A percentile compares a stretch with the other conserved stretches of the same genome.
Evolutionary conservation across 2,329 filamentous ascomycete genomes (phyloP).

Genomic region (Cordyceps cicadae): DNA sequence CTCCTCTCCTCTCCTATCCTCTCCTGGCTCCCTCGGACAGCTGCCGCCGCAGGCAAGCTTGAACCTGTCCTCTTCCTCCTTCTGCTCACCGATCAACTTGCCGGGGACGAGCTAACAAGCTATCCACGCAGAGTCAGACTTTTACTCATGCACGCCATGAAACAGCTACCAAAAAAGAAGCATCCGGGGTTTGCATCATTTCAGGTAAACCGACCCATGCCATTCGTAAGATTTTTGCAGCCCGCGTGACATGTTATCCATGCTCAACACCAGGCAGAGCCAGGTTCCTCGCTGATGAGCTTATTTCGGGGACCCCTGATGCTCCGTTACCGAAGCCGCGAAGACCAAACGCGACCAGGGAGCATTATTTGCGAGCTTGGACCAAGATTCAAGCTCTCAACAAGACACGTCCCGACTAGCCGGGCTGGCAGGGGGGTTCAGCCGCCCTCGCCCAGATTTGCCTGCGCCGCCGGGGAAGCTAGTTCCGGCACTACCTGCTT

Average conservation of each 20-base stretch:
- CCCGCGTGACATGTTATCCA: conserved; percentile 6
- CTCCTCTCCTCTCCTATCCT: background rate
- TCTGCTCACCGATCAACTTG: background rate
- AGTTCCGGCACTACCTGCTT: conserved; percentile 6
- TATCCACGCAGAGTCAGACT: background rate
- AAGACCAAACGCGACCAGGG: background rate
- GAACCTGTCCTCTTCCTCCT: background rate
- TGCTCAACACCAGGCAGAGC: conserved; percentile 1
- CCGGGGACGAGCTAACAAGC: background rate
- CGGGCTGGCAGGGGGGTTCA: background rate
- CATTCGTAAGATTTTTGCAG: background rate
- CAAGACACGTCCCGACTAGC: background rate
- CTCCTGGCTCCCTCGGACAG: background rate
- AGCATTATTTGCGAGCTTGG: background rate
- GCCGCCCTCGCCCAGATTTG: background rate
- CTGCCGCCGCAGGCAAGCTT: background rate
- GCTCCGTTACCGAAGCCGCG: conserved; percentile 5
- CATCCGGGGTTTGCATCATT: background rate
- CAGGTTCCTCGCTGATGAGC: conserved; percentile 7
- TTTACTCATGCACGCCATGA: background rate
- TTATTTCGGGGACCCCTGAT: conserved; percentile 2
- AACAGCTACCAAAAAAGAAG: background rate
- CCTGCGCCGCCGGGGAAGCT: conserved; percentile 2
- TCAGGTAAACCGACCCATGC: conserved; percentile 3
- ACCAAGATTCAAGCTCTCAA: background rate